Conservation (phyloP, 768 basidiomycete species). For the Suillus clintonianus region DNA sequence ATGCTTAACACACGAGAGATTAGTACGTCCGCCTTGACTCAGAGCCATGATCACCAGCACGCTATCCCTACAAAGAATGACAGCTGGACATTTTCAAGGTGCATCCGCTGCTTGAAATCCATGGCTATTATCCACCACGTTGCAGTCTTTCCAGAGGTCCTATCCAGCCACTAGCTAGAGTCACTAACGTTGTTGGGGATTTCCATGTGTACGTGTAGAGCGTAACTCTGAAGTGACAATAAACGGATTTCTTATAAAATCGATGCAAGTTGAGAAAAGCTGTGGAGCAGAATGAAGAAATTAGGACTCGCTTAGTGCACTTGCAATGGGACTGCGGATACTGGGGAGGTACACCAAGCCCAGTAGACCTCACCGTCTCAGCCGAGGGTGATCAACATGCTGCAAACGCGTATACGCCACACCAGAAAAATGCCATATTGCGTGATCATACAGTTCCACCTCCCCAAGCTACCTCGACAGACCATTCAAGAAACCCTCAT, state of each 20-base stretch:
- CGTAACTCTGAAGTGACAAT: not conserved
- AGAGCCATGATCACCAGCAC: not conserved
- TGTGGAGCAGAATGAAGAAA: not conserved
- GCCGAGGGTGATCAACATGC: not conserved
- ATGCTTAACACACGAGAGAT: not conserved
- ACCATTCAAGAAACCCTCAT: too few species aligned
- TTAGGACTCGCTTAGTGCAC: too few species aligned
- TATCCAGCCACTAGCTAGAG: not conserved
- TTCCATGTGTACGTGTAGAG: not conserved
- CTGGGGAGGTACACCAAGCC: not conserved
- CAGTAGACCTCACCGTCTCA: not conserved
- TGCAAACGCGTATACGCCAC: not conserved
- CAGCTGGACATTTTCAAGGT: not conserved
- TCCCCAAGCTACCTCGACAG: too few species aligned
- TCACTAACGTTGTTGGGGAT: not conserved
- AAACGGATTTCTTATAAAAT: not conserved
- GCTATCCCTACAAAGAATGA: not conserved
- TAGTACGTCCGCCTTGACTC: not conserved
- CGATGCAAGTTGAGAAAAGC: not conserved
- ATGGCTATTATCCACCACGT: too few species aligned
- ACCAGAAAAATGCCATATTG: not conserved
- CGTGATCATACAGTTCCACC: not conserved
- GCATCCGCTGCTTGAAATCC: too few species aligned
- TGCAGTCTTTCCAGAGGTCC: not conserved
- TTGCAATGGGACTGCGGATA: not conserved